Conservation (phyloP, 1,284 basidiomycete genomes). For the Naganishia liquefaciens region DNA sequence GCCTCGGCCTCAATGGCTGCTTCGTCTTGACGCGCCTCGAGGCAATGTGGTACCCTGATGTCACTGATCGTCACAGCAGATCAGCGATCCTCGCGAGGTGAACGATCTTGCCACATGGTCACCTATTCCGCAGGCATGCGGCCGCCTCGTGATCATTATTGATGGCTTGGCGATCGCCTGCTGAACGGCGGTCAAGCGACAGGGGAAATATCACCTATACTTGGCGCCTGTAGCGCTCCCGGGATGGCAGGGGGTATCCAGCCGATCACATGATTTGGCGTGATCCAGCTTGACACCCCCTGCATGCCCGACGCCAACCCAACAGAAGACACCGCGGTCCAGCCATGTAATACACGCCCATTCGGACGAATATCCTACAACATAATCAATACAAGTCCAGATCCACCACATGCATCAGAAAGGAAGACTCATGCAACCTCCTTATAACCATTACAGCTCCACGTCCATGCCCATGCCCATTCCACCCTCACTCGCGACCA, state of each 20-base stretch:
- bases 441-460: constrained; percentile 4
- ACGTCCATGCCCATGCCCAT: constrained; percentile 53
- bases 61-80: too few relatives aligned
- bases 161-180: too few relatives aligned
- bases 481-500: constrained; percentile 58
- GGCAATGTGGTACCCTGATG: not conserved
- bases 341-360: constrained; percentile 17
- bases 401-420: not conserved
- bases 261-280: too few relatives aligned
- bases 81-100: not conserved
- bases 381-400: constrained; percentile 16
- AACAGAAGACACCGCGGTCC: too few relatives aligned
- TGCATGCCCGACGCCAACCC: too few relatives aligned
- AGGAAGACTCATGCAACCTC: not conserved
- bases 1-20: not conserved
- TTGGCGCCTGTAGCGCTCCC: too few relatives aligned
- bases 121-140: not conserved
- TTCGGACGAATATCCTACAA: constrained; percentile 2
- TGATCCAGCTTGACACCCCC: too few relatives aligned
- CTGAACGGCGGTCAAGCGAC: not conserved
- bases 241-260: too few relatives aligned
- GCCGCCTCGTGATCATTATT: not conserved
- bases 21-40: not conserved
- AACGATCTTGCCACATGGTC: not conserved
- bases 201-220: too few relatives aligned